Percentiles rank a stretch among this genome's conserved stretches.
Conservation (phyloP, 1,284 basidiomycete genomes). For the Hortiboletus rubellus region DNA sequence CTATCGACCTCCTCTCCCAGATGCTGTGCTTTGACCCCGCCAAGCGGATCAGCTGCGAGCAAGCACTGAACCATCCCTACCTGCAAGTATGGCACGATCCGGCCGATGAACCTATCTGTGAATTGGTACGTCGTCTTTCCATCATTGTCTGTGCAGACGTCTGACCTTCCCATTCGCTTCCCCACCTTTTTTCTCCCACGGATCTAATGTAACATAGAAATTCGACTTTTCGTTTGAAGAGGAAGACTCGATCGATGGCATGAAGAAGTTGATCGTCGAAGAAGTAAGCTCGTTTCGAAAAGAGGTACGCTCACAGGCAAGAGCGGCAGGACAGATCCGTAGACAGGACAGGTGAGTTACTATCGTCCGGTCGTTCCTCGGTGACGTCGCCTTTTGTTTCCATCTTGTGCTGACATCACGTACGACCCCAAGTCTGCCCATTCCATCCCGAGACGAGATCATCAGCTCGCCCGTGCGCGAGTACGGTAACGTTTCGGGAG, state of each 20-base stretch:
- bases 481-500: constrained; percentile 61
- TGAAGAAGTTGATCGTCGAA: constrained; percentile 94
- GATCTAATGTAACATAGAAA: constrained; percentile 48
- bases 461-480: constrained; percentile 72
- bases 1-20: constrained; percentile 89
- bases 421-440: constrained; percentile 50
- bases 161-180: constrained; percentile 2
- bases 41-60: constrained; percentile 93
- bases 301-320: constrained; percentile 80
- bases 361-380: background rate
- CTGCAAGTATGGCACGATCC: constrained; percentile 94
- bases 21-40: constrained; percentile 97
- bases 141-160: background rate
- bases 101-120: constrained; percentile 84
- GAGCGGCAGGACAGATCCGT: constrained; percentile 64
- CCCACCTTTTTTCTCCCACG: constrained; percentile 2
- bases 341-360: constrained; percentile 65
- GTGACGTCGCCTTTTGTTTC: background rate
- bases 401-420: constrained; percentile 5
- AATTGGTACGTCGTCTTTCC: constrained; percentile 48
- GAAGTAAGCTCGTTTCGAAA: constrained; percentile 90
- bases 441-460: constrained; percentile 79
- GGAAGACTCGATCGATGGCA: constrained; percentile 95
- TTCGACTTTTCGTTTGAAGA: constrained; percentile 99
- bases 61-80: constrained; percentile 95